These are phyloP conservation scores for Thielaviopsis ethacetica DNA, from an alignment of 2,329 filamentous ascomycete species.

Conservation along the genomic window DNA sequence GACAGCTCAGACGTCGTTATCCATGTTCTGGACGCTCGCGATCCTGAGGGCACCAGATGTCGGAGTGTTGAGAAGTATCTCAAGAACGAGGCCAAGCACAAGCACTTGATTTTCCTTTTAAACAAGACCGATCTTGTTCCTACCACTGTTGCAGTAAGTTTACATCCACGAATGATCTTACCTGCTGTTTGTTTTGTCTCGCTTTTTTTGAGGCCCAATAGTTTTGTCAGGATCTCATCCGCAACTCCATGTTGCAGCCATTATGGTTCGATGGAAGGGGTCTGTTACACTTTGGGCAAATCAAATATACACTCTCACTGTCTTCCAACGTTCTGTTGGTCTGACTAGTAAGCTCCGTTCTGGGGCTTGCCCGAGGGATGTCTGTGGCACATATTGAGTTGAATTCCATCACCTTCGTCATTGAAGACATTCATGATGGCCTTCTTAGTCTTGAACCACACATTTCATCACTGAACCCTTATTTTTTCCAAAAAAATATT, in stretches of 20 bases:
- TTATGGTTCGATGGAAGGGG: slow-evolving; percentile 55
- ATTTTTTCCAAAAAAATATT: not conserved
- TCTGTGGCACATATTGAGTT: slow-evolving; percentile 92
- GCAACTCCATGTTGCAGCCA: slow-evolving; percentile 9
- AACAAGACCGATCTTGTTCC: slow-evolving; percentile 63
- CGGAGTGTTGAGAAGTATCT: slow-evolving; percentile 71
- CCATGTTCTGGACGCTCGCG: slow-evolving; percentile 82
- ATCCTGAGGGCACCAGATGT: slow-evolving; percentile 81
- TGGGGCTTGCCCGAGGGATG: slow-evolving; percentile 62
- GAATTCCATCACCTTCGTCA: slow-evolving; percentile 57
- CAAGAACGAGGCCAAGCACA: slow-evolving; percentile 76
- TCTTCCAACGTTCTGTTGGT: slow-evolving; percentile 22
- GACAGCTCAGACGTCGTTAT: slow-evolving; percentile 71
- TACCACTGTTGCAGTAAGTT: slow-evolving; percentile 85
- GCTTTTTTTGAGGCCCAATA: slow-evolving; percentile 37
- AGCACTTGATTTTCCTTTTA: slow-evolving; percentile 50
- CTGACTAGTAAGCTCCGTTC: slow-evolving; percentile 68
- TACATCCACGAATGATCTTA: slow-evolving; percentile 11
- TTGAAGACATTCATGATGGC: slow-evolving; percentile 46
- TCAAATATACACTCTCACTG: slow-evolving; percentile 38
- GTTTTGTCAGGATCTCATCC: slow-evolving; percentile 64
- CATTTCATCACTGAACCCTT: slow-evolving; percentile 20
- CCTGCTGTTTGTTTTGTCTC: not conserved
- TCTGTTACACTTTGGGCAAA: slow-evolving; percentile 99
- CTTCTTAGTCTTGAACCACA: slow-evolving; percentile 99